Evolutionary conservation across 345 rosid species (phyloP).

Genomic region (Gossypium anomalum): DNA sequence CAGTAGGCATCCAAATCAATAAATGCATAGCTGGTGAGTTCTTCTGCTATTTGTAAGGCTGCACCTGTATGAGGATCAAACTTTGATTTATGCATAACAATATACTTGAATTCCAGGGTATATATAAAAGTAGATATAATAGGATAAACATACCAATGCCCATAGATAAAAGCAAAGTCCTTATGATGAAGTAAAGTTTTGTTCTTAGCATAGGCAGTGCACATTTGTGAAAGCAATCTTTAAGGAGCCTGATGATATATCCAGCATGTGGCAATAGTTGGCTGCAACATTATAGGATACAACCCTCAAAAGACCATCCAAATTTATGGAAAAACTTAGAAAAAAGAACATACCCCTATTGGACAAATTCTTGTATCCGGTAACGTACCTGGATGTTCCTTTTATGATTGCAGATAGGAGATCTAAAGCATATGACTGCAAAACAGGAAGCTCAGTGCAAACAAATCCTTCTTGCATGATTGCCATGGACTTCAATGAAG

Average conservation of each 20-base stretch:
- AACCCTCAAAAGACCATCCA: neutral
- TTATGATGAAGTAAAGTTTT: slow-evolving; percentile 1
- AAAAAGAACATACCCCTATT: neutral
- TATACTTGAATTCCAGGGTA: neutral
- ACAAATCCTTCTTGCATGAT: neutral
- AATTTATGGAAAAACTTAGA: too few relatives aligned
- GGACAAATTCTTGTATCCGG: neutral
- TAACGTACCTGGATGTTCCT: slow-evolving; percentile 11
- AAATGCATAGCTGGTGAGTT: slow-evolving; percentile 6
- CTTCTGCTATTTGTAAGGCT: slow-evolving; percentile 5
- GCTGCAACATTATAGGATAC: neutral
- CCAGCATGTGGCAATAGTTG: slow-evolving; percentile 5
- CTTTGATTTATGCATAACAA: neutral
- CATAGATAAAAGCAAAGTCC: slow-evolving; percentile 12
- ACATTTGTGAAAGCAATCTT: neutral
- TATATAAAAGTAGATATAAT: neutral
- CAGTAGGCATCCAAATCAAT: slow-evolving; percentile 2
- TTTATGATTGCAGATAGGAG: slow-evolving; percentile 16
- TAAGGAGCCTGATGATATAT: slow-evolving; percentile 3
- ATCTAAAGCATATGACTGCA: slow-evolving; percentile 10
- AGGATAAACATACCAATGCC: neutral
- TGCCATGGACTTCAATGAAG: neutral
- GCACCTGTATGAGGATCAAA: slow-evolving; percentile 9
- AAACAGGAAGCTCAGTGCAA: slow-evolving; percentile 6
- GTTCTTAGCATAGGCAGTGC: slow-evolving; percentile 3